phyloP scores from a whole-genome alignment of 371 early-diverging fungal genomes.

The Circinella minor region DNA sequence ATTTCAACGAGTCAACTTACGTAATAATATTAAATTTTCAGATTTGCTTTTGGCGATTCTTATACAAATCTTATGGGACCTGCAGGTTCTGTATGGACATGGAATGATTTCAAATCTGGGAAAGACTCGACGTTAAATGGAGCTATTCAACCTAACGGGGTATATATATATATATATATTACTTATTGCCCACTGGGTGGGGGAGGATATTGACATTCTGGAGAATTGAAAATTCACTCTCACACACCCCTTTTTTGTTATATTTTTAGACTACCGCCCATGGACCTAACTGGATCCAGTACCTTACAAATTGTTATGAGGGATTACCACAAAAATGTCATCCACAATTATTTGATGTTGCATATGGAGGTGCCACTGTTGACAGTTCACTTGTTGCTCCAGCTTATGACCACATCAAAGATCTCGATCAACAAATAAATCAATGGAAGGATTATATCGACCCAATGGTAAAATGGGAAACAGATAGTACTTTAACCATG shows the following conservation, averaged over 20 bases:
- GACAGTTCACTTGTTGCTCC: constrained; percentile 13
- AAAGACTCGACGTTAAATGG: constrained; percentile 7
- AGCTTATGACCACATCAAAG: constrained; percentile 7
- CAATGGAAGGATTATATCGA: constrained; percentile 15
- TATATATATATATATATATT: constrained; percentile 3
- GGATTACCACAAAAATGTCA: constrained; percentile 22
- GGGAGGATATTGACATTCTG: too few relatives aligned
- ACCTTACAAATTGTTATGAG: constrained; percentile 19
- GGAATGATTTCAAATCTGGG: constrained; percentile 14
- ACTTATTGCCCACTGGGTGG: background rate
- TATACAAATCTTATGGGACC: constrained; percentile 19
- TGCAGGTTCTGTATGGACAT: constrained; percentile 20
- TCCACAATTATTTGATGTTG: constrained; percentile 17
- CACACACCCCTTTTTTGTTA: background rate
- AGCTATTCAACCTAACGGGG: constrained; percentile 14
- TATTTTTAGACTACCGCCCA: constrained; percentile 19
- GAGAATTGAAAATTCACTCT: background rate
- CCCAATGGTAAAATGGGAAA: constrained; percentile 14
- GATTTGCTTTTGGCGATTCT: constrained; percentile 23
- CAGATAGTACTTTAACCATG: constrained; percentile 8
- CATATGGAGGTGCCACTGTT: constrained; percentile 17
- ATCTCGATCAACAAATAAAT: constrained; percentile 11
- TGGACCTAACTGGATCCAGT: constrained; percentile 22
- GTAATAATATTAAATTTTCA: background rate
- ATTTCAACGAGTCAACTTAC: too few relatives aligned